Evolutionary conservation across 768 basidiomycete genomes (phyloP), one percentile per base, ranked within the genome.

Genomic region (Naganishia onofrii): DNA sequence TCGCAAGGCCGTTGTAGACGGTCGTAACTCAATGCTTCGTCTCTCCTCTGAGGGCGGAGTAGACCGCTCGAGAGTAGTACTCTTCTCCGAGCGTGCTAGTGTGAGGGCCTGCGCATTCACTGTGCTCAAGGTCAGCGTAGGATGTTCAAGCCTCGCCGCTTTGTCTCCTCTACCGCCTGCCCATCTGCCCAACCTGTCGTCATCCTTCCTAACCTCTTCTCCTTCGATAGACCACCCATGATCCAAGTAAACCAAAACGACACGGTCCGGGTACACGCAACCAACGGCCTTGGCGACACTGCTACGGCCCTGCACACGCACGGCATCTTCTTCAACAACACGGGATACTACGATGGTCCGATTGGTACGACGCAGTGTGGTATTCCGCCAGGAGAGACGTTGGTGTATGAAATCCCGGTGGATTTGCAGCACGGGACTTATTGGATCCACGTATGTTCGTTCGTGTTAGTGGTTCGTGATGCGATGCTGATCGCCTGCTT

Each of bases 311-410:
- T 97, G 19, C 95, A 98, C 79, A 90, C 94, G 77, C 94, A 96
- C 81, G 95, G 95, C 72, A 91, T 95, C 89, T 93, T 88, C 82
- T 93, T 96, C 84, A 94, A 93, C 79, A 85, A 86, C 1, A 85
- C 90, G 0, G 86, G 87, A 21, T 96, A 90, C 88, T 89, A 88
- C 84, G 95, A 98, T 79, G 95, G 95, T 44, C 92, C 95, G 0
- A 80, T 86, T 36, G 87, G 85, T 7, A 87, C 93, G 46, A 86
- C 89, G 0, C 91, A 97, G 83, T 98, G 93, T 70, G 67, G 73
- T 32, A 90, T 93, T 19, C 92, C 93, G 0, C 86, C 87, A 0
- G 88, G 89, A 3, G 83, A 84, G 57, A 84, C 85, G 1, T 88
- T 90, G 71, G 87, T 88, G 74, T 96, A 96, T 72, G 82, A 87